Percentiles rank a stretch among this genome's conserved stretches.
phyloP scores from a whole-genome alignment of 495 filamentous ascomycete genomes.

The Xylaria curta region DNA sequence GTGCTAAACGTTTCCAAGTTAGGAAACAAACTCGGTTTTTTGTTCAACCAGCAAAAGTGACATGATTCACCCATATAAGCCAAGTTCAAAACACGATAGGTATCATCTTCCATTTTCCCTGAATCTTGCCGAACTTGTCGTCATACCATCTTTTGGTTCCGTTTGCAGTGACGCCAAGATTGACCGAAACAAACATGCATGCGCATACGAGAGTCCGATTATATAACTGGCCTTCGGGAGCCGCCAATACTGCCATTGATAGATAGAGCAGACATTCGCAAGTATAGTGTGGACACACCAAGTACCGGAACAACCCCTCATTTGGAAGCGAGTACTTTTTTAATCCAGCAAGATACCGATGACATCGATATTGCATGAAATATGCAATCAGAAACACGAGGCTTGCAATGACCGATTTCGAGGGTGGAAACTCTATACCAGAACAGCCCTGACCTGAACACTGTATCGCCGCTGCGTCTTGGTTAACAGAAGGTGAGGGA shows the following conservation, averaged over 20 bases:
- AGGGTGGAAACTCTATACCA: constrained; percentile 53
- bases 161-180: constrained; percentile 82
- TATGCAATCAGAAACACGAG: constrained; percentile 77
- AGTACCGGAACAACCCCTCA: constrained; percentile 65
- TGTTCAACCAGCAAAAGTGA: constrained; percentile 57
- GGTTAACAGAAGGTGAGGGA: constrained; percentile 30
- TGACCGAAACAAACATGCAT: constrained; percentile 74
- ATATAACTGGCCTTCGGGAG: constrained; percentile 63
- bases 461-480: constrained; percentile 32
- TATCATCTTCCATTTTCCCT: constrained; percentile 80
- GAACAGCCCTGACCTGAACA: constrained; percentile 33
- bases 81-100: constrained; percentile 70
- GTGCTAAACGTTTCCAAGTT: constrained; percentile 85
- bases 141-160: constrained; percentile 82
- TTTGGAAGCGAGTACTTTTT: constrained; percentile 83
- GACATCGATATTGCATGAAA: constrained; percentile 78
- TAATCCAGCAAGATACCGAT: constrained; percentile 78
- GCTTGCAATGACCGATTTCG: constrained; percentile 66
- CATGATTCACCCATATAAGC: constrained; percentile 22
- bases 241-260: constrained; percentile 74
- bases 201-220: constrained; percentile 78
- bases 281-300: constrained; percentile 91
- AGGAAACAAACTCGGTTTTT: constrained; percentile 66
- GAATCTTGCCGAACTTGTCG: constrained; percentile 75
- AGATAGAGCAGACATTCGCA: constrained; percentile 86